Evolutionary conservation across 257 asterid species (phyloP).

Genomic region (Solanum etuberosum): DNA sequence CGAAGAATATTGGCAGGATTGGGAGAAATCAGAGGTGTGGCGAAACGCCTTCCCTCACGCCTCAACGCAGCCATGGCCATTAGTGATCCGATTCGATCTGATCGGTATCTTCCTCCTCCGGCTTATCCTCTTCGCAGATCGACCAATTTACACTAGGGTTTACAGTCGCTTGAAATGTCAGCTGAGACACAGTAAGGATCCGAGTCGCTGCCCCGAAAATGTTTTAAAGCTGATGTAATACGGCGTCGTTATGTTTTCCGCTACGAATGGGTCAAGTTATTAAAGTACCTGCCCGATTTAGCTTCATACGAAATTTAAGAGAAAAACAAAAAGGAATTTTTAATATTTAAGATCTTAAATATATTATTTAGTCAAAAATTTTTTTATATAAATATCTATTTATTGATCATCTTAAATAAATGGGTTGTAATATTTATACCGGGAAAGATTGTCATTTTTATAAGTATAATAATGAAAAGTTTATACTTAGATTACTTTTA

Average conservation of each 20-base stretch:
- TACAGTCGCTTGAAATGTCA: not conserved
- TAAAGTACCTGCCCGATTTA: not conserved
- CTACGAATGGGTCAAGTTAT: not conserved
- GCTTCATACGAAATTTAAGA: not conserved
- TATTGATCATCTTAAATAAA: too few relatives aligned
- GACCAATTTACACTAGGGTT: not conserved
- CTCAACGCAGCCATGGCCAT: slow-evolving; percentile 94
- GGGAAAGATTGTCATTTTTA: too few relatives aligned
- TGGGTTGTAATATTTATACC: too few relatives aligned
- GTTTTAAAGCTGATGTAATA: not conserved
- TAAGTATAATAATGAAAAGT: too few relatives aligned
- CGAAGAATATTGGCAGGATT: slow-evolving; percentile 44
- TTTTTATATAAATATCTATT: too few relatives aligned
- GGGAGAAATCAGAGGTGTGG: slow-evolving; percentile 53
- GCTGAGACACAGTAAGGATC: not conserved
- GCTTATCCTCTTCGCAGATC: not conserved
- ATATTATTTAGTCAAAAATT: not conserved
- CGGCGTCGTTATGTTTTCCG: not conserved
- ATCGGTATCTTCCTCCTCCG: not conserved
- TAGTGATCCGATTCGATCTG: not conserved
- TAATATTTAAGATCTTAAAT: not conserved
- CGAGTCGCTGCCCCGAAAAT: not conserved
- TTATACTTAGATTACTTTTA: not conserved
- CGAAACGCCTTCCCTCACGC: slow-evolving; percentile 90
- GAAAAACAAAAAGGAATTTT: not conserved